Evolutionary conservation across 1,284 basidiomycete species (phyloP).

Genomic region (Cutaneotrichosporon sp.): DNA sequence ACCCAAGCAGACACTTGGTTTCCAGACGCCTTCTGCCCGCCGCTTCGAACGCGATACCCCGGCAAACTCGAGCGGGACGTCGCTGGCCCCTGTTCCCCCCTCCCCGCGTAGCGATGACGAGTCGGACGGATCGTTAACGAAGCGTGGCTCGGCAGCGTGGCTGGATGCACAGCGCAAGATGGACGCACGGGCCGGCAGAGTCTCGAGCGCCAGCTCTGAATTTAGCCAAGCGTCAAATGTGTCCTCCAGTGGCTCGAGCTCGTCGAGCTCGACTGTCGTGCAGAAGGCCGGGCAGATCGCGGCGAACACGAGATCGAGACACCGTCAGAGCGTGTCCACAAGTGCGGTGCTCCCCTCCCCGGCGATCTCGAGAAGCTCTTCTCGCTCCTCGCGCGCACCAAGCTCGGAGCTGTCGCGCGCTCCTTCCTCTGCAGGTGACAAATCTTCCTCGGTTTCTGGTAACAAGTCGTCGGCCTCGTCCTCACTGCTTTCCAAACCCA

Average conservation of each 20-base stretch:
- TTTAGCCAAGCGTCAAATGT: neutral
- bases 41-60: constrained; percentile 26
- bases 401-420: neutral
- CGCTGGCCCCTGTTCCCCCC: constrained; percentile 32
- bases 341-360: neutral
- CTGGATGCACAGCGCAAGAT: constrained; percentile 9
- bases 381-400: neutral
- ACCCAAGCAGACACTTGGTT: constrained; percentile 42
- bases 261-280: constrained; percentile 1
- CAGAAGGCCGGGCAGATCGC: neutral
- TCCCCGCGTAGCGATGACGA: constrained; percentile 25
- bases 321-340: neutral
- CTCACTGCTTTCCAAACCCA: neutral
- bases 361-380: neutral
- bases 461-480: neutral
- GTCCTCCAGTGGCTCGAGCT: constrained; percentile 4
- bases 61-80: constrained; percentile 18
- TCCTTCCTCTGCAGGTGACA: neutral
- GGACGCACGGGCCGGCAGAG: neutral
- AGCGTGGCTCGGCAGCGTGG: constrained; percentile 17
- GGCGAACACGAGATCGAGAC: neutral
- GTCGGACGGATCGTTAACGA: constrained; percentile 23
- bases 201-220: neutral
- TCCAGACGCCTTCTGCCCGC: constrained; percentile 36
- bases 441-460: too few relatives aligned